These are phyloP conservation scores for Apiospora kogelbergensis DNA, from an alignment of 2,329 filamentous ascomycete genomes.

Conservation along the genomic window DNA sequence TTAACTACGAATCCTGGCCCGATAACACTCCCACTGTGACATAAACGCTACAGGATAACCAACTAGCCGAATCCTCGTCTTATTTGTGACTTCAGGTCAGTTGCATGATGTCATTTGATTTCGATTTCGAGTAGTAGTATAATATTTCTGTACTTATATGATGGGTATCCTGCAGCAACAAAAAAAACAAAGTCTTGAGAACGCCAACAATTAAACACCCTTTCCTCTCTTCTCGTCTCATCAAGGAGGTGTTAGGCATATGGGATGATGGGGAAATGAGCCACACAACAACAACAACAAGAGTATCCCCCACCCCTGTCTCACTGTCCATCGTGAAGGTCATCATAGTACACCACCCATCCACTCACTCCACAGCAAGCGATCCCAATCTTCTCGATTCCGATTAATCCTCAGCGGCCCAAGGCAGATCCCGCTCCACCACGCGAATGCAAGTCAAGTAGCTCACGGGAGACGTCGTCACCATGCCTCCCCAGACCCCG, in stretches of 20 bases:
- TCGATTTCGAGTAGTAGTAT: background rate
- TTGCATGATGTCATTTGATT: background rate
- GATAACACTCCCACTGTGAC: too few relatives aligned
- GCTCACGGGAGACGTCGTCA: constrained; percentile 14
- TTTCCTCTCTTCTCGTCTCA: background rate
- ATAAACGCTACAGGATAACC: too few relatives aligned
- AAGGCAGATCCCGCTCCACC: constrained; percentile 32
- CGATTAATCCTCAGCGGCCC: constrained; percentile 27
- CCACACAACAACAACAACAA: background rate
- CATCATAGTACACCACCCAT: constrained; percentile 8
- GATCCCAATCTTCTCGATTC: background rate
- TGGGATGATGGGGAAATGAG: background rate
- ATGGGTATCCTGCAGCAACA: constrained; percentile 13
- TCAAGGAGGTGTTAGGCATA: background rate
- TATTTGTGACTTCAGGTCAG: background rate
- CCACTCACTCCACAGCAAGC: background rate
- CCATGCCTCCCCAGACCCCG: constrained; percentile 21
- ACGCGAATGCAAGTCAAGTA: constrained; percentile 33
- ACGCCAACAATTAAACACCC: constrained; percentile 2
- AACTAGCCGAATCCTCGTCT: background rate
- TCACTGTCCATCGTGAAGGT: background rate
- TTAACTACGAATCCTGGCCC: background rate
- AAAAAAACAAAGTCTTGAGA: background rate
- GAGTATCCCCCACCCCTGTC: background rate
- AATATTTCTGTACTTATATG: constrained; percentile 11